These are phyloP conservation scores for Epithele typhae DNA, from an alignment of 768 basidiomycete species.

Conservation along the genomic window DNA sequence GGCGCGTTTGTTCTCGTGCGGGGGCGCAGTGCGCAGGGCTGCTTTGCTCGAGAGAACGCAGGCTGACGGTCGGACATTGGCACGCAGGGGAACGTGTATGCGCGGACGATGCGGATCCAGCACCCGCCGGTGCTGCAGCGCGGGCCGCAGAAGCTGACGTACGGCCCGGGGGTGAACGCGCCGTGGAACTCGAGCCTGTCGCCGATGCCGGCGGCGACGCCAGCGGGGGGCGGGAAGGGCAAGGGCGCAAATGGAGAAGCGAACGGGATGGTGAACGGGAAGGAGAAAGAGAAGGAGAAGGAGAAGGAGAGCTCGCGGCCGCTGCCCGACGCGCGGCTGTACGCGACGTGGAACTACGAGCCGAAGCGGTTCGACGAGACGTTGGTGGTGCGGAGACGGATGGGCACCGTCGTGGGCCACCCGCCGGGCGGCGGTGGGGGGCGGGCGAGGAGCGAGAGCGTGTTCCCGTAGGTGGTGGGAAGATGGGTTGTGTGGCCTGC, in stretches of 20 bases:
- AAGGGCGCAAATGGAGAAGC: constrained; percentile 22
- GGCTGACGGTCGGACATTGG: not conserved
- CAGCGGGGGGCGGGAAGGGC: constrained; percentile 6
- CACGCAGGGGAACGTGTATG: constrained; percentile 46
- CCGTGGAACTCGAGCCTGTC: constrained; percentile 40
- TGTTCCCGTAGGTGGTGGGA: not conserved
- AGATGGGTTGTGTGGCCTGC: too few relatives aligned
- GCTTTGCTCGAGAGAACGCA: not conserved
- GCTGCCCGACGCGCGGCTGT: constrained; percentile 45
- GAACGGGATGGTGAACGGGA: constrained; percentile 23
- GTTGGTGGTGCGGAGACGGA: constrained; percentile 27
- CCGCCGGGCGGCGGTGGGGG: constrained; percentile 12
- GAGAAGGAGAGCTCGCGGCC: constrained; percentile 28
- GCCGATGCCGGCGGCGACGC: constrained; percentile 14
- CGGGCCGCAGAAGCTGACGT: constrained; percentile 35
- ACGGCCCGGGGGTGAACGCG: constrained; percentile 37
- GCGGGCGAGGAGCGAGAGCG: constrained; percentile 4
- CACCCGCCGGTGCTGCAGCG: constrained; percentile 65
- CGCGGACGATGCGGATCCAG: constrained; percentile 54
- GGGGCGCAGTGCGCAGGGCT: not conserved
- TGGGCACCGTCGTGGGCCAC: constrained; percentile 19
- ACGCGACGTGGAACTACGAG: constrained; percentile 49
- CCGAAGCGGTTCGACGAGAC: constrained; percentile 38
- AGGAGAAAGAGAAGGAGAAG: constrained; percentile 16
- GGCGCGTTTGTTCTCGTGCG: not conserved